A percentile compares a stretch with the other conserved stretches of the same genome.
phyloP scores from a whole-genome alignment of 768 basidiomycete genomes.

The Clitopilus hobsonii region DNA sequence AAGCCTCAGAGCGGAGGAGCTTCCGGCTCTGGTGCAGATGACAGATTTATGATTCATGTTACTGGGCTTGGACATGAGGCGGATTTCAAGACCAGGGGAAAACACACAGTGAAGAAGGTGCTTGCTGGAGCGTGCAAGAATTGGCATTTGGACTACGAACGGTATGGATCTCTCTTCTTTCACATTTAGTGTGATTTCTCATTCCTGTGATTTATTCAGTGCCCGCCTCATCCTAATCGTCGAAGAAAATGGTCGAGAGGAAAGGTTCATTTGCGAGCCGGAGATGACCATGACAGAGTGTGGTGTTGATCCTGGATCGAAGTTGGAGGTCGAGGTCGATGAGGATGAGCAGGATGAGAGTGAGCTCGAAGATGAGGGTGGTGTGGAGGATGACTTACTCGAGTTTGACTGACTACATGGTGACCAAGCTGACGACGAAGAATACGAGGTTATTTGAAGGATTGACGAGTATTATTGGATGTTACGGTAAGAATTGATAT shows the following conservation, averaged over 20 bases:
- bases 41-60: conserved; percentile 25
- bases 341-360: conserved; percentile 4
- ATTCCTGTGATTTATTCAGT: not conserved
- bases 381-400: conserved; percentile 1
- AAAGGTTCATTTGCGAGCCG: not conserved
- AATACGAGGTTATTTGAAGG: no score
- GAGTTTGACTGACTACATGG: not conserved
- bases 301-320: not conserved
- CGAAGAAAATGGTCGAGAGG: not conserved
- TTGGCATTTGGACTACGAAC: conserved; percentile 27
- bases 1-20: no score
- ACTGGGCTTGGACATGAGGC: conserved; percentile 18
- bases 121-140: conserved; percentile 34
- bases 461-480: not conserved
- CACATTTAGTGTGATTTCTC: not conserved
- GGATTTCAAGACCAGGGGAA: conserved; percentile 39
- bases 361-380: conserved; percentile 8
- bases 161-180: conserved; percentile 13
- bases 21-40: conserved; percentile 2
- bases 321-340: not conserved
- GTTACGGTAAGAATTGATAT: no score
- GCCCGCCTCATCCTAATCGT: conserved; percentile 9
- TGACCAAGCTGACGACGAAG: no score
- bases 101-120: conserved; percentile 35
- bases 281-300: conserved; percentile 1